Base-by-base conservation (phyloP, 2,329 filamentous ascomycete species). In the Trichoderma arundinaceum region DNA sequence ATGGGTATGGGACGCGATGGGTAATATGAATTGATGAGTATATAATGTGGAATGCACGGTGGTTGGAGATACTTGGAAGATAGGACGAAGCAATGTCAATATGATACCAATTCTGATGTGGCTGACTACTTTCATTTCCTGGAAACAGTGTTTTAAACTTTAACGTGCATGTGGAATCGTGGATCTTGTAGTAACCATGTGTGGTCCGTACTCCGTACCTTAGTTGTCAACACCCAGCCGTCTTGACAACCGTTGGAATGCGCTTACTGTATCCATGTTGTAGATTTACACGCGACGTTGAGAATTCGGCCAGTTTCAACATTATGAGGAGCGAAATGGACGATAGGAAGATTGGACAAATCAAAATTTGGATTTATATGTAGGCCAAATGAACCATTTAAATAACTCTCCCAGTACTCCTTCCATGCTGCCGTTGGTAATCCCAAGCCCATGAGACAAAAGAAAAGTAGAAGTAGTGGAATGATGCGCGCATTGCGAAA, bases 11-110 rank as follows among this genome's bases (percentile, higher is more conserved):
- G 38, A 53, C 12, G 15, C 17, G 38, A 62, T 61, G 39, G 48
- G n/a, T n/a, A 17, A 62, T 46, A 53, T 53, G 49, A 62, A 33
- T 43, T 28, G 38, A 62, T n/a, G 59, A 62, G 59, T 35, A 53
- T 52, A 62, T 53, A 41, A 62, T 38, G 46, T n/a, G 59, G 28
- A 53, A 35, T 44, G 59, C 39, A 62, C 7, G 13, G 7, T 62
- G 48, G 59, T 19, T 53, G 39, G 32, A n/a, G 59, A 44, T 46
- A 9, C 52, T 53, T 62, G 39, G 17, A 22, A 12, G 59, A 51
- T 39, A 7, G 19, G 38, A 17, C 59, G 39, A 62, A 52, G 19
- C 53, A 62, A 53, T 53, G 59, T 7, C 6, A 33, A 38, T 4
- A 53, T 38, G 48, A 62, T 62, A 62, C 59, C 59, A 62, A 35